A percentile compares a stretch with the other conserved stretches of the same genome.
Conservation (phyloP, 805 yeast species). For the Yarrowia deformans region DNA sequence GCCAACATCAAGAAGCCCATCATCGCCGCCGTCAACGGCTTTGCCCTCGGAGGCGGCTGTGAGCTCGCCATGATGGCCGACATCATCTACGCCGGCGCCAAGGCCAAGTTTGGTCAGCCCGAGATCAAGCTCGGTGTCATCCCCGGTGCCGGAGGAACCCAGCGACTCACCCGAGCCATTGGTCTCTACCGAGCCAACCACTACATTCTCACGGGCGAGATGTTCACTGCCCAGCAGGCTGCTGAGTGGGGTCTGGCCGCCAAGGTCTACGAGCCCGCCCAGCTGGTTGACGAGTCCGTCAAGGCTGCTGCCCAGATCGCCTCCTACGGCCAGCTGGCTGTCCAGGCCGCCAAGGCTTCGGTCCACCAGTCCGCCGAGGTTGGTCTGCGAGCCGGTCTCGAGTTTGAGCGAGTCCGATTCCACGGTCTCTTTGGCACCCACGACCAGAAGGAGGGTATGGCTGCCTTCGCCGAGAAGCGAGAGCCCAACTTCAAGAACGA, state of each 20-base stretch:
- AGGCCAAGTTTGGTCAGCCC: slow-evolving; percentile 62
- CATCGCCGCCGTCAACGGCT: slow-evolving; percentile 63
- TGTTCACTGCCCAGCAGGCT: slow-evolving; percentile 57
- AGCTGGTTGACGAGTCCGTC: slow-evolving; percentile 55
- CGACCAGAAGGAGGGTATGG: slow-evolving; percentile 61
- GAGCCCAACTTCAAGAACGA: slow-evolving; percentile 51
- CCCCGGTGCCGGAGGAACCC: slow-evolving; percentile 60
- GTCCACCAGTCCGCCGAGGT: slow-evolving; percentile 54
- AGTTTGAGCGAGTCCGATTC: slow-evolving; percentile 56
- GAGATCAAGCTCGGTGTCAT: slow-evolving; percentile 57
- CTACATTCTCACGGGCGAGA: slow-evolving; percentile 57
- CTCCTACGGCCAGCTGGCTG: slow-evolving; percentile 54
- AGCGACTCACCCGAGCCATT: slow-evolving; percentile 53
- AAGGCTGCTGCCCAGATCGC: slow-evolving; percentile 57
- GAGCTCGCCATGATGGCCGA: slow-evolving; percentile 64
- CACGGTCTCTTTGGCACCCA: slow-evolving; percentile 56
- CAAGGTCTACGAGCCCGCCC: slow-evolving; percentile 52
- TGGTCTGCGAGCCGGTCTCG: slow-evolving; percentile 53
- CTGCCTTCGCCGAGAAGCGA: slow-evolving; percentile 59
- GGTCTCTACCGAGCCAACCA: slow-evolving; percentile 56
- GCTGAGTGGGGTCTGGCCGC: slow-evolving; percentile 59
- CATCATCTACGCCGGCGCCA: slow-evolving; percentile 58
- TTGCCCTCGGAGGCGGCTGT: slow-evolving; percentile 64
- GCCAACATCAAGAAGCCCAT: slow-evolving; percentile 56
- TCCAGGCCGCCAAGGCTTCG: slow-evolving; percentile 57